Evolutionary conservation across 768 basidiomycete genomes (phyloP), one percentile per base, ranked within the genome.

Genomic region (Sporobolomyces roseus): DNA sequence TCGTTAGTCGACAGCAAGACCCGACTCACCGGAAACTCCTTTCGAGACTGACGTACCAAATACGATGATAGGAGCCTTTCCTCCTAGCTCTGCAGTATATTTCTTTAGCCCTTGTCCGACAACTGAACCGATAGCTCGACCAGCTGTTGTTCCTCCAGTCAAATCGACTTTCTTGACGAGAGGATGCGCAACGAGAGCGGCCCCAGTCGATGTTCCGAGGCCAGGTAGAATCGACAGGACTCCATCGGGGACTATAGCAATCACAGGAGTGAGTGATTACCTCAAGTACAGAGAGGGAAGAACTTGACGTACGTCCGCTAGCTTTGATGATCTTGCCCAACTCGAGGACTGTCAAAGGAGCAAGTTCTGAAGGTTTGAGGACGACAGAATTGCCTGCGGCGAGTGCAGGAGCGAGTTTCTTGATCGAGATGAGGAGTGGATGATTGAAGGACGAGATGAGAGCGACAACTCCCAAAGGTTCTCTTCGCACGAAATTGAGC

Each of bases 391-490:
- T 56, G 19, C 54, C 54, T 10, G 54, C 54, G 54, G 54, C 54
- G 4, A 32, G 27, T 3, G 41, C 49, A 50, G 49, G 25, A 3
- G 60, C 58, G 62, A 92, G 87, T 79, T 93, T 93, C 82, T 93
- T 93, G 61, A 92, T 77, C 3, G 89, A 89, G 69, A 93, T 93
- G 41, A 93, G 78, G n/a, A 93, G 80, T 1, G 91, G 91, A 72
- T 93, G 90, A 73, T 93, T 93, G 78, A 91, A 73, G 33, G 29
- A 32, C 19, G 89, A 91, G 30, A 93, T 88, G 76, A 92, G 90
- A 1, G 87, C 90, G 45, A 91, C 89, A n/a, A 91, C 90, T 16
- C 91, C 91, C 1, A 93, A 83, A 1, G 91, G 90, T 16, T 90
- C 81, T 19, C 91, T 83, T 55, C 85, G 83, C 8, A 92, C 86